These are phyloP conservation scores for Schizosaccharomyces cryophilus DNA, from an alignment of 805 yeast genomes.

Conservation along the genomic window DNA sequence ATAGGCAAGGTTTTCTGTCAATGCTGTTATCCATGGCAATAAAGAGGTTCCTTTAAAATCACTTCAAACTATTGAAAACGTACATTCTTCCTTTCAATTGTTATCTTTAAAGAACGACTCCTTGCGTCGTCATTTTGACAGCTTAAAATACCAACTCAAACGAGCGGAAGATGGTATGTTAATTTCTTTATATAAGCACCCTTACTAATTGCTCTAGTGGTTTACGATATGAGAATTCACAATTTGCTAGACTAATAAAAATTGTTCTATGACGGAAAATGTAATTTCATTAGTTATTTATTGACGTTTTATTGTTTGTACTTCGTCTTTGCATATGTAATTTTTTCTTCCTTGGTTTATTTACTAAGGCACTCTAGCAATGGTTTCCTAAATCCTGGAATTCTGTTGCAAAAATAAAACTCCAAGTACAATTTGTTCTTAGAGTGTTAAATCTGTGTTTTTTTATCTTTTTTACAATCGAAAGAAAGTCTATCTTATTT, in stretches of 20 bases:
- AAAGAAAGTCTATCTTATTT: no score
- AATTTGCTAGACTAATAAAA: background rate
- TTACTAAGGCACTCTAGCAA: no score
- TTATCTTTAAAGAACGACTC: slow-evolving; percentile 14
- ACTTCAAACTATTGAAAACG: slow-evolving; percentile 9
- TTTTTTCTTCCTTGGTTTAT: no score
- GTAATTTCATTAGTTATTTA: no score
- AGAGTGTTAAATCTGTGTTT: no score
- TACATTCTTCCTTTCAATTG: slow-evolving; percentile 11
- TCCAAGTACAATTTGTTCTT: no score
- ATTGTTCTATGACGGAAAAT: background rate
- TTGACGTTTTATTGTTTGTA: no score
- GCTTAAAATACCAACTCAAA: slow-evolving; percentile 14
- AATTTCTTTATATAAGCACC: background rate
- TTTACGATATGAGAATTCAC: background rate
- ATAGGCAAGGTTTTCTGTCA: slow-evolving; percentile 11
- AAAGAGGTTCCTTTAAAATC: slow-evolving; percentile 7
- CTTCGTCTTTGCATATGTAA: no score
- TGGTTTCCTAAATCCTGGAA: no score
- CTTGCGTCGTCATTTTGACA: slow-evolving; percentile 12
- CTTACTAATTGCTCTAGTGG: background rate
- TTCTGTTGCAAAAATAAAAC: no score
- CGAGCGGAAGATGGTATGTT: slow-evolving; percentile 12
- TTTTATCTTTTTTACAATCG: no score
- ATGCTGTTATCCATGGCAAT: slow-evolving; percentile 10